Evolutionary conservation across 108 stramenopile genomes (phyloP).

Genomic region (Cyclotella baltica): DNA sequence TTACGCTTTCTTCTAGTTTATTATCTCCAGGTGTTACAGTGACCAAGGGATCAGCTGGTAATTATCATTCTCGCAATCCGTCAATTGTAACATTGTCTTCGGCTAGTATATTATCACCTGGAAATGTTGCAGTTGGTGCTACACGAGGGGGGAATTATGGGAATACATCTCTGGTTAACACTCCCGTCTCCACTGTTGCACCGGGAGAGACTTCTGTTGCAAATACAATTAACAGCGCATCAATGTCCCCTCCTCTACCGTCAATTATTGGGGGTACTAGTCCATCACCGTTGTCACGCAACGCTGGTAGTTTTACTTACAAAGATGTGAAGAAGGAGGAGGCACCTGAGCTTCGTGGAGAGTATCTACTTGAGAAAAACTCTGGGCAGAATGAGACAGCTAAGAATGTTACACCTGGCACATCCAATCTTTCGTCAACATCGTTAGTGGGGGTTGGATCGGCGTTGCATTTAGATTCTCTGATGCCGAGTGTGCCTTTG

Average conservation of each 20-base stretch:
- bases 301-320: not conserved
- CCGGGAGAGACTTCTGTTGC: not conserved
- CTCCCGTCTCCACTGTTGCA: not conserved
- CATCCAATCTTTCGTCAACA: constrained; percentile 39
- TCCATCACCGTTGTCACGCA: not conserved
- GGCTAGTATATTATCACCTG: not conserved
- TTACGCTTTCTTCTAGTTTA: constrained; percentile 21
- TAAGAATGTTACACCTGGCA: constrained; percentile 3
- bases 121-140: not conserved
- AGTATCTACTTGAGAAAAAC: constrained; percentile 5
- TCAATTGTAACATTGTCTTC: not conserved
- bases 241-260: constrained; percentile 17
- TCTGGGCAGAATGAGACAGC: not conserved
- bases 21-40: constrained; percentile 16
- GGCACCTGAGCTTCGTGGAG: not conserved
- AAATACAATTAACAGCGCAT: too few relatives aligned
- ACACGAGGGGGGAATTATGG: not conserved
- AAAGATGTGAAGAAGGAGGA: not conserved
- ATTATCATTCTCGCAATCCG: not conserved
- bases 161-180: constrained; percentile 24
- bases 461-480: not conserved
- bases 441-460: constrained; percentile 30
- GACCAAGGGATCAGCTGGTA: not conserved
- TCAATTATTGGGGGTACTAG: constrained; percentile 19
- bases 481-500: constrained; percentile 14